Conservation (phyloP, 2,329 filamentous ascomycete genomes). For the Hansfordia pulvinata region DNA sequence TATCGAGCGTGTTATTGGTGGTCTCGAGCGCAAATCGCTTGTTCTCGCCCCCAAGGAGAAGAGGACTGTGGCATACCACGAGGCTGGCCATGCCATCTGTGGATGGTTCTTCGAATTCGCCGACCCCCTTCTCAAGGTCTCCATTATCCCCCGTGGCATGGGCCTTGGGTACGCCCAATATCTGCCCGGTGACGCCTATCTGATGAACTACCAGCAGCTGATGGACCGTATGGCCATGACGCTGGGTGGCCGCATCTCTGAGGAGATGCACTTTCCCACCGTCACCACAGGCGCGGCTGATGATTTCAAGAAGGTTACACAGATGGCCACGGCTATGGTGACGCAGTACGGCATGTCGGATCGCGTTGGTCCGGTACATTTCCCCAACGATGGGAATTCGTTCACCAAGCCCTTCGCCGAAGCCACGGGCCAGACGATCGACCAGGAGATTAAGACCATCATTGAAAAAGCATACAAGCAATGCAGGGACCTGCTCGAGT, state of each 20-base stretch:
- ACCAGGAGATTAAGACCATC: slow-evolving; percentile 80
- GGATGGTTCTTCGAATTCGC: slow-evolving; percentile 96
- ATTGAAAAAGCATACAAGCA: slow-evolving; percentile 86
- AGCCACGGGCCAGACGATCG: slow-evolving; percentile 83
- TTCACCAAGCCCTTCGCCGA: slow-evolving; percentile 94
- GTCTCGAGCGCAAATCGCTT: slow-evolving; percentile 92
- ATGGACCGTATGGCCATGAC: slow-evolving; percentile 99
- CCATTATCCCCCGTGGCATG: slow-evolving; percentile 92
- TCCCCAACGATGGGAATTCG: slow-evolving; percentile 69
- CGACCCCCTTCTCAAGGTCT: slow-evolving; percentile 96
- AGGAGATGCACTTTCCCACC: slow-evolving; percentile 93
- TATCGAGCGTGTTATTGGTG: slow-evolving; percentile 92
- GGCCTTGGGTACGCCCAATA: slow-evolving; percentile 96
- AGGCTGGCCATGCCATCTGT: slow-evolving; percentile 95
- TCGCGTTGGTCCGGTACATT: slow-evolving; percentile 87
- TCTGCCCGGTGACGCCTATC: slow-evolving; percentile 84
- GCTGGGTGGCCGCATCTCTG: slow-evolving; percentile 83
- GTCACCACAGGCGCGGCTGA: slow-evolving; percentile 92
- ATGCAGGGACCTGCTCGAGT: slow-evolving; percentile 68
- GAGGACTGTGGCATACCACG: slow-evolving; percentile 92
- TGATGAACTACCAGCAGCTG: slow-evolving; percentile 90
- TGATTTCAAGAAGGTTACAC: slow-evolving; percentile 96
- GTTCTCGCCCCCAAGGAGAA: slow-evolving; percentile 91
- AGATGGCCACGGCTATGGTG: slow-evolving; percentile 94
- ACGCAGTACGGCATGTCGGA: slow-evolving; percentile 99